A percentile compares a stretch with the other conserved stretches of the same genome.
These are phyloP conservation scores for Medicago arabica DNA, from an alignment of 306 rosid genomes.

Conservation along the genomic window DNA sequence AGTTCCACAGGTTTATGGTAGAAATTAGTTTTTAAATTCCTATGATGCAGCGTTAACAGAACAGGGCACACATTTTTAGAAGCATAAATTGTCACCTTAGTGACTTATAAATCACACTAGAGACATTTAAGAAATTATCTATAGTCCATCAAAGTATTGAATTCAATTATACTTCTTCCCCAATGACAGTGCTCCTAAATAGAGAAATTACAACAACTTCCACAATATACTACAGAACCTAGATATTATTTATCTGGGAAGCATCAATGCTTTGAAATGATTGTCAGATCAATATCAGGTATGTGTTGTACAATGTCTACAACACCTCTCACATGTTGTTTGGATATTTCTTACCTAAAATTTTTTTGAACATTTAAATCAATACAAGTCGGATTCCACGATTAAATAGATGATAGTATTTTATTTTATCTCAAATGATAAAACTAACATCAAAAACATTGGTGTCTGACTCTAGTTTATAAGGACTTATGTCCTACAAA, in stretches of 20 bases:
- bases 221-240: constrained; percentile 6
- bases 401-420: no score
- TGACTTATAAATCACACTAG: neutral
- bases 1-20: neutral
- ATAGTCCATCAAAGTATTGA: neutral
- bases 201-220: constrained; percentile 22
- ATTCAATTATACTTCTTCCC: neutral
- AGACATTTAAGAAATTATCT: neutral
- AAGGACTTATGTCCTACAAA: no score
- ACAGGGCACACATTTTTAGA: neutral
- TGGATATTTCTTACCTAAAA: no score
- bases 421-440: no score
- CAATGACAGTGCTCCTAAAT: neutral
- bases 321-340: no score
- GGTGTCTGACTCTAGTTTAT: no score
- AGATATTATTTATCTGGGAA: neutral
- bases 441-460: no score
- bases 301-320: no score
- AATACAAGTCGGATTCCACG: no score
- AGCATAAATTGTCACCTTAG: neutral
- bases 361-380: no score
- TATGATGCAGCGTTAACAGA: neutral
- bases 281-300: no score
- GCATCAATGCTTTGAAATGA: no score
- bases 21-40: neutral